Evolutionary conservation across 257 asterid species (phyloP).

Genomic region (Nemophila menziesii): DNA sequence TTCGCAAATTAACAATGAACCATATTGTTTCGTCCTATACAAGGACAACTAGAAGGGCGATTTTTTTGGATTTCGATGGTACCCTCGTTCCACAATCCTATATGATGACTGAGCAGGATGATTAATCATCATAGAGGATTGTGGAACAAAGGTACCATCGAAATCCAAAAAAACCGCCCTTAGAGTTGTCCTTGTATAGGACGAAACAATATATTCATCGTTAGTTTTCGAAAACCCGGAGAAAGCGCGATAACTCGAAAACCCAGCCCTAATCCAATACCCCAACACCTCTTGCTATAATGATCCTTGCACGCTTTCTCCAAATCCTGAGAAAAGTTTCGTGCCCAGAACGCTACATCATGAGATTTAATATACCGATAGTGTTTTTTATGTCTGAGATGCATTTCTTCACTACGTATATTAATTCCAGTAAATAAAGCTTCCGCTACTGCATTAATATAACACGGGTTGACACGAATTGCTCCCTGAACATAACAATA

Average conservation of each 20-base stretch:
- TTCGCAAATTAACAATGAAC: slow-evolving; percentile 58
- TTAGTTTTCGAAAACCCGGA: slow-evolving; percentile 72
- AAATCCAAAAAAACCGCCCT: slow-evolving; percentile 40
- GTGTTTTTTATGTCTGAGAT: slow-evolving; percentile 79
- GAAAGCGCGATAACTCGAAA: slow-evolving; percentile 78
- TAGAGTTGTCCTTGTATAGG: slow-evolving; percentile 35
- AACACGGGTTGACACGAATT: slow-evolving; percentile 92
- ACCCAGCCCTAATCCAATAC: slow-evolving; percentile 73
- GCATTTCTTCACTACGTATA: slow-evolving; percentile 59
- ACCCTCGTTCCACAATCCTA: slow-evolving; percentile 74
- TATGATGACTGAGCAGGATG: slow-evolving; percentile 54
- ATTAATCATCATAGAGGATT: slow-evolving; percentile 32
- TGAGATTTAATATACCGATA: slow-evolving; percentile 82
- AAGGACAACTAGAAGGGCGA: slow-evolving; percentile 59
- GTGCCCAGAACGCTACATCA: slow-evolving; percentile 82
- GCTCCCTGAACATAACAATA: slow-evolving; percentile 91
- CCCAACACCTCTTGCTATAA: slow-evolving; percentile 75
- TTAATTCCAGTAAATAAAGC: slow-evolving; percentile 53
- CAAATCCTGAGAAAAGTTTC: slow-evolving; percentile 77
- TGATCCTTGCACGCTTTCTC: slow-evolving; percentile 83
- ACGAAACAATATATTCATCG: slow-evolving; percentile 53
- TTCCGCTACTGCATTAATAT: slow-evolving; percentile 79
- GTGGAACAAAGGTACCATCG: slow-evolving; percentile 45
- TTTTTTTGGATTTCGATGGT: slow-evolving; percentile 91
- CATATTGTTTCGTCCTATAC: slow-evolving; percentile 57